phyloP scores from a whole-genome alignment of 164 flowering plant species.

The Chimonanthus salicifolius region DNA sequence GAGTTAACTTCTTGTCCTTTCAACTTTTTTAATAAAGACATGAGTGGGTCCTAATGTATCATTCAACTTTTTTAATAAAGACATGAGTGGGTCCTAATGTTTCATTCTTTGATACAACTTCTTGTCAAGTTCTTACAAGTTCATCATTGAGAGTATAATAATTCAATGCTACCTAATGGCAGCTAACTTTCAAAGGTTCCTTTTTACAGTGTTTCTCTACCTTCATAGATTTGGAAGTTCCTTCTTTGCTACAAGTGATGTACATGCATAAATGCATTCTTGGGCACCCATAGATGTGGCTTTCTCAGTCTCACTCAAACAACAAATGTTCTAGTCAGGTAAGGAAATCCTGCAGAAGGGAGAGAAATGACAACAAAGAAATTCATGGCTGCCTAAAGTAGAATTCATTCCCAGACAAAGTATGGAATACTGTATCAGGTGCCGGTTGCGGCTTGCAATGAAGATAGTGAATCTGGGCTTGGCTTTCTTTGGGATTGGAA shows the following conservation, averaged over 20 bases:
- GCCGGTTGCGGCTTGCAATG: conserved; percentile 29
- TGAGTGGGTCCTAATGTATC: too few relatives aligned
- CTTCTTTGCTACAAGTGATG: background rate
- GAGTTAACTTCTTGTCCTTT: too few relatives aligned
- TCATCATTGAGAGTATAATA: too few relatives aligned
- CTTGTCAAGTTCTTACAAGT: too few relatives aligned
- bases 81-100: too few relatives aligned
- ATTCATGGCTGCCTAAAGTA: background rate
- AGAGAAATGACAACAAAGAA: background rate
- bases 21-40: too few relatives aligned
- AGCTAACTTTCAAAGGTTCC: background rate
- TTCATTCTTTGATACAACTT: too few relatives aligned
- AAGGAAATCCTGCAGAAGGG: background rate
- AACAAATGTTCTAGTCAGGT: background rate
- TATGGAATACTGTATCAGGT: conserved; percentile 30
- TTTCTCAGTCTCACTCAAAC: too few relatives aligned
- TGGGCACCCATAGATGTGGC: too few relatives aligned
- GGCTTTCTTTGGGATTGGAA: conserved; percentile 27
- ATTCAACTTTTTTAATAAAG: too few relatives aligned
- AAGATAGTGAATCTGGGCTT: conserved; percentile 23
- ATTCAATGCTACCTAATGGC: background rate
- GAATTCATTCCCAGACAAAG: background rate
- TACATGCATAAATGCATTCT: background rate
- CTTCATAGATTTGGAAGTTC: background rate
- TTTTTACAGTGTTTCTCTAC: background rate